phyloP scores from a whole-genome alignment of 2,329 filamentous ascomycete species.

The Colletotrichum orchidophilum region DNA sequence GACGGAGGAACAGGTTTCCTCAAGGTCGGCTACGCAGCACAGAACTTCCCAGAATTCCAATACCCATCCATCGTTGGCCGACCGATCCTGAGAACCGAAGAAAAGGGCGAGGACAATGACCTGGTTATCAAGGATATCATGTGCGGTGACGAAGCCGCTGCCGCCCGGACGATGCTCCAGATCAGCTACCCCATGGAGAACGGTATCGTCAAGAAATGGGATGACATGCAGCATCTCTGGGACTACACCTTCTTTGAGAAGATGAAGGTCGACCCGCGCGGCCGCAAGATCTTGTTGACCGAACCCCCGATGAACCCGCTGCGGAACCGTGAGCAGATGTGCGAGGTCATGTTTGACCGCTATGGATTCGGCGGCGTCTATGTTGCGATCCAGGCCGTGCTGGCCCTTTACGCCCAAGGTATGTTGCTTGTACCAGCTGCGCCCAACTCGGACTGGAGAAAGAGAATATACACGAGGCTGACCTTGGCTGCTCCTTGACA shows the following conservation, averaged over 20 bases:
- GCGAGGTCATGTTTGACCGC: constrained; percentile 98
- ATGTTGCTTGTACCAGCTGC: constrained; percentile 41
- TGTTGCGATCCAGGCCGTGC: constrained; percentile 95
- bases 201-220: constrained; percentile 99
- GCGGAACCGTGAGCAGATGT: constrained; percentile 97
- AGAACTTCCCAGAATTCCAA: constrained; percentile 99
- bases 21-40: constrained; percentile 98
- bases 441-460: not conserved
- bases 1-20: constrained; percentile 99
- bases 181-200: constrained; percentile 99
- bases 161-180: constrained; percentile 95
- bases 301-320: constrained; percentile 98
- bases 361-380: constrained; percentile 98
- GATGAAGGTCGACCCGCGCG: constrained; percentile 89
- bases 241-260: constrained; percentile 99
- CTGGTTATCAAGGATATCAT: constrained; percentile 95
- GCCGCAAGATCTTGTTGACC: constrained; percentile 96
- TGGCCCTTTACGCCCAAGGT: constrained; percentile 97
- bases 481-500: constrained; percentile 43
- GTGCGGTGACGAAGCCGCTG: constrained; percentile 98
- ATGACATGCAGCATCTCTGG: constrained; percentile 99
- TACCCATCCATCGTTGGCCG: constrained; percentile 98
- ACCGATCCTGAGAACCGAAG: constrained; percentile 96
- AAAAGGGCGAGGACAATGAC: constrained; percentile 67
- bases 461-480: not conserved